Evolutionary conservation across 1,139 yeast species (phyloP).

Genomic region (Geotrichum siamense): DNA sequence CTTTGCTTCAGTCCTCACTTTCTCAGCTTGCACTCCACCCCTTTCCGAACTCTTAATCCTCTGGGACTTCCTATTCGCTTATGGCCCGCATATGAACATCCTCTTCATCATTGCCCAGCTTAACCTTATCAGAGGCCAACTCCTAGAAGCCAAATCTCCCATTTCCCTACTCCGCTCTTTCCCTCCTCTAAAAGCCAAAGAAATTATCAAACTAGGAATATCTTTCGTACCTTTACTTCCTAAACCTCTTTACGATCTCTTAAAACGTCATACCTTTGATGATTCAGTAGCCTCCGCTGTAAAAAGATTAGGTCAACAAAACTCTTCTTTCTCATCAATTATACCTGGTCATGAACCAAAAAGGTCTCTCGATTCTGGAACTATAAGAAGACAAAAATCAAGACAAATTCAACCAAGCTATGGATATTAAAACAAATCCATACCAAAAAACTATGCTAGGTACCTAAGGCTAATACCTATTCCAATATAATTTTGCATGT

Average conservation of each 20-base stretch:
- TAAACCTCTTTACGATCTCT: slow-evolving; percentile 54
- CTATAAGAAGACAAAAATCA: not conserved
- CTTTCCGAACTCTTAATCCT: slow-evolving; percentile 62
- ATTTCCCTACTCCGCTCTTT: slow-evolving; percentile 68
- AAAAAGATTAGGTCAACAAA: slow-evolving; percentile 20
- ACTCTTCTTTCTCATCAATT: not conserved
- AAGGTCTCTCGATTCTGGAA: not conserved
- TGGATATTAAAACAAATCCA: too few species aligned
- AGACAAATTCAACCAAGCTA: too few species aligned
- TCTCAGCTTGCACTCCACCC: slow-evolving; percentile 89
- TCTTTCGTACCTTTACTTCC: slow-evolving; percentile 79
- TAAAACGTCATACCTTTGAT: slow-evolving; percentile 69
- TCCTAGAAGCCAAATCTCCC: slow-evolving; percentile 57
- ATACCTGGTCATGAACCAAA: not conserved
- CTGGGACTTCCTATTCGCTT: slow-evolving; percentile 90
- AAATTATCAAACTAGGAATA: slow-evolving; percentile 68
- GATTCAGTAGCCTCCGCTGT: slow-evolving; percentile 14
- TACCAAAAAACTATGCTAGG: too few species aligned
- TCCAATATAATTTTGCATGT: too few species aligned
- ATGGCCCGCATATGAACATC: slow-evolving; percentile 84
- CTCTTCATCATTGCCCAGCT: slow-evolving; percentile 80
- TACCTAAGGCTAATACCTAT: too few species aligned
- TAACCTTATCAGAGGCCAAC: slow-evolving; percentile 55
- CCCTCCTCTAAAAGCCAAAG: slow-evolving; percentile 59
- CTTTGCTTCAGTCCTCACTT: slow-evolving; percentile 76